A percentile compares a stretch with the other conserved stretches of the same genome.
phyloP scores from a whole-genome alignment of 805 yeast genomes.

The Cyberlindnera lachancei region DNA sequence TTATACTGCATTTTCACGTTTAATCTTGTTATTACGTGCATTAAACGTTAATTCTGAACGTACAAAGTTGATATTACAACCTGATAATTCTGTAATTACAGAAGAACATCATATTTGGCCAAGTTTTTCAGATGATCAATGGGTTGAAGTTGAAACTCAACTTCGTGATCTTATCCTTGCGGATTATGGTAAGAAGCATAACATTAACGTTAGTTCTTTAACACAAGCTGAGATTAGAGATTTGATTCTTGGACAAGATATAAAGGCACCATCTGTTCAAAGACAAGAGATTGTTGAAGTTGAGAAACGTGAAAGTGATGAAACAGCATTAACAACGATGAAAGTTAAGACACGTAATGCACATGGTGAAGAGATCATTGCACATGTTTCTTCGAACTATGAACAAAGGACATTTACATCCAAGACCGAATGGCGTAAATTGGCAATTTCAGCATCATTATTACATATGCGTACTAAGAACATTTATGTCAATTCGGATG shows the following conservation, averaged over 20 bases:
- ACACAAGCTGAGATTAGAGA: conserved; percentile 94
- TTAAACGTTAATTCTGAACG: conserved; percentile 70
- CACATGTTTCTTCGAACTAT: conserved; percentile 84
- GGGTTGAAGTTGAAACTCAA: conserved; percentile 86
- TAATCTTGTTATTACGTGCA: conserved; percentile 76
- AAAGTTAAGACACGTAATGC: conserved; percentile 82
- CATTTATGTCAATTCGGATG: conserved; percentile 65
- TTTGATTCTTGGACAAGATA: conserved; percentile 88
- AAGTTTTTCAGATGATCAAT: conserved; percentile 74
- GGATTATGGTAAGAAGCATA: conserved; percentile 80
- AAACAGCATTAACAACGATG: conserved; percentile 39
- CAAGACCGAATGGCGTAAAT: conserved; percentile 81
- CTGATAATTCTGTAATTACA: conserved; percentile 63
- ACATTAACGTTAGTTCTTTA: conserved; percentile 76
- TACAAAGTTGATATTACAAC: conserved; percentile 66
- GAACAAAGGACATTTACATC: conserved; percentile 82
- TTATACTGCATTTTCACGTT: conserved; percentile 88
- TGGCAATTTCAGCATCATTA: conserved; percentile 74
- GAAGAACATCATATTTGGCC: conserved; percentile 93
- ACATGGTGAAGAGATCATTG: conserved; percentile 93
- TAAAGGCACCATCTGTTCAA: conserved; percentile 80
- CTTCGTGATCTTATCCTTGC: conserved; percentile 79
- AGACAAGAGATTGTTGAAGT: conserved; percentile 74
- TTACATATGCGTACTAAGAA: conserved; percentile 70
- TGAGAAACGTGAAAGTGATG: conserved; percentile 45